These are phyloP conservation scores for Boletus subparvulus DNA, from an alignment of 768 basidiomycete species.

Conservation along the genomic window DNA sequence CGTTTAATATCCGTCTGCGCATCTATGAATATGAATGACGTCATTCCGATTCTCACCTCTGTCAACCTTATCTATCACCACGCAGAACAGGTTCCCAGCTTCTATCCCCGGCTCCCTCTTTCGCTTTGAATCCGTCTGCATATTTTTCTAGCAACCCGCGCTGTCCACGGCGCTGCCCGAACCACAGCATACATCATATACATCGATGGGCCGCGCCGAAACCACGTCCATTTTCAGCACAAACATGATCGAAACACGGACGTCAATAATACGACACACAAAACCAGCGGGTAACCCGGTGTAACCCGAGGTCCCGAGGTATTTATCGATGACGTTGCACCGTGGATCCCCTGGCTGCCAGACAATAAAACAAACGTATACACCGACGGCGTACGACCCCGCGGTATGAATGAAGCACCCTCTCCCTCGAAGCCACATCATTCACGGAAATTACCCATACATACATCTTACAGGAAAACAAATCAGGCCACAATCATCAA, in stretches of 20 bases:
- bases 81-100: too few relatives aligned
- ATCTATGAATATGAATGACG: too few relatives aligned
- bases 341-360: background rate
- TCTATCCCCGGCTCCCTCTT: too few relatives aligned
- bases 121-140: background rate
- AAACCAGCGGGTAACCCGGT: background rate
- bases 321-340: background rate
- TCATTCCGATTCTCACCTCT: too few relatives aligned
- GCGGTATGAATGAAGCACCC: background rate
- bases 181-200: background rate
- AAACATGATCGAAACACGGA: background rate
- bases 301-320: background rate
- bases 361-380: too few relatives aligned
- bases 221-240: background rate
- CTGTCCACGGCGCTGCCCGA: too few relatives aligned
- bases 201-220: too few relatives aligned
- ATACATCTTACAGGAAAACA: slow-evolving; percentile 38
- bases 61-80: too few relatives aligned
- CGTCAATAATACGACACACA: background rate
- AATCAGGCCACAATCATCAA: background rate
- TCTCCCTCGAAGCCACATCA: background rate
- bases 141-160: too few relatives aligned
- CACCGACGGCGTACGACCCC: background rate
- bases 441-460: background rate
- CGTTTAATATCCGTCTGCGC: too few relatives aligned